phyloP scores from a whole-genome alignment of 2,329 filamentous ascomycete species.

The Tolypocladium tropicale region DNA sequence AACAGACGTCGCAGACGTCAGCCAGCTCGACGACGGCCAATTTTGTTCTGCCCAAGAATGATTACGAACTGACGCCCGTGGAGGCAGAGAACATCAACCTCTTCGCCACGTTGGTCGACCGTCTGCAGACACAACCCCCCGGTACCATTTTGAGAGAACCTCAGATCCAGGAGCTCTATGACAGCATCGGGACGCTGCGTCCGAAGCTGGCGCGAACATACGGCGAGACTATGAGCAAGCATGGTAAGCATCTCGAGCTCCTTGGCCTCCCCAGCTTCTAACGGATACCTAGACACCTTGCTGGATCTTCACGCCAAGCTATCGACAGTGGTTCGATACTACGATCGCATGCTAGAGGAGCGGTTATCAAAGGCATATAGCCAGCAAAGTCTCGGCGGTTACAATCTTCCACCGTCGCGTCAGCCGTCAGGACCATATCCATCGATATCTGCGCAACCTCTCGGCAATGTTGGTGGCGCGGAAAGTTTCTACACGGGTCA shows the following conservation, averaged over 20 bases:
- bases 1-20: slow-evolving; percentile 49
- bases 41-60: slow-evolving; percentile 65
- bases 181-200: slow-evolving; percentile 85
- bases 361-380: slow-evolving; percentile 86
- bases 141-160: slow-evolving; percentile 95
- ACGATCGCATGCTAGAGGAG: slow-evolving; percentile 96
- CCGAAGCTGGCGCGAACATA: slow-evolving; percentile 93
- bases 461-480: slow-evolving; percentile 40
- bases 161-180: slow-evolving; percentile 96
- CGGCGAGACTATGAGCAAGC: slow-evolving; percentile 99
- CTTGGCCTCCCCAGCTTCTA: slow-evolving; percentile 2
- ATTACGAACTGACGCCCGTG: slow-evolving; percentile 86
- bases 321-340: slow-evolving; percentile 92
- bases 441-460: slow-evolving; percentile 47
- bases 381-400: slow-evolving; percentile 62
- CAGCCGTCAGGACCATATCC: slow-evolving; percentile 59
- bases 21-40: slow-evolving; percentile 28
- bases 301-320: slow-evolving; percentile 91
- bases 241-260: slow-evolving; percentile 48
- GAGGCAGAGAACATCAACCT: slow-evolving; percentile 97
- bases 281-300: slow-evolving; percentile 58
- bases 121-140: slow-evolving; percentile 87
- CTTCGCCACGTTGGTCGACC: slow-evolving; percentile 87
- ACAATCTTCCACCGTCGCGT: slow-evolving; percentile 42
- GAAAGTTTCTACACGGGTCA: slow-evolving; percentile 79